Base-by-base conservation (phyloP, 495 filamentous ascomycete genomes). In the Podospora didyma region DNA sequence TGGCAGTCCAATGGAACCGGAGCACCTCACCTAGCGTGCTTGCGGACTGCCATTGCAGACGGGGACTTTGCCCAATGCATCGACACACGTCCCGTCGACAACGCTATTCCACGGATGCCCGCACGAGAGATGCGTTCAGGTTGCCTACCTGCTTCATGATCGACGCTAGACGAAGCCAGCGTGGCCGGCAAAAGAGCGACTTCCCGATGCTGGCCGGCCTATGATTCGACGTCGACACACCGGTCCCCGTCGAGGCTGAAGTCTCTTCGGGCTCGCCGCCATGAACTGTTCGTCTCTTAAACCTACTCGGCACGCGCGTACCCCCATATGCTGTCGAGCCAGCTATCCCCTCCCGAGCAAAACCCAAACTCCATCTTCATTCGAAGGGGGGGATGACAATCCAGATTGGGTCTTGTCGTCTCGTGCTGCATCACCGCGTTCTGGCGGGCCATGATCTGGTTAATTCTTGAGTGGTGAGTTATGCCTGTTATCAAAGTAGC, bases 11-110 rank as follows among this genome's bases (percentile, higher is more conserved):
- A 60, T 60, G 16, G 16, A 10, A 7, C 34, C 14, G 47, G 54
- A 57, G 46, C 48, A 34, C 39, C 41, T n/a, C n/a, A n/a, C n/a
- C n/a, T n/a, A n/a, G n/a, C n/a, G n/a, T 63, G 56, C 62, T 56
- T 45, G 34, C 24, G 22, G 42, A 37, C 54, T 61, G 51, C 48
- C 52, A 56, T 62, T 56, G 44, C 52, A 53, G 59, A 21, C 59
- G 39, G 50, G 20, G n/a, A 42, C 12, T 42, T 42, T 17, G n/a
- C 39, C 14, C 39, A 42, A 16, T 5, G 12, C 39, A 14, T 17
- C 9, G 39, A 42, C 39, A 17, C n/a, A 7, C 39, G 12, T 14
- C n/a, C 24, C 3, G 47, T 49, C 24, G 20, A 26, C 47, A 31
- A 34, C 12, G 10, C 21, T 7, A 47, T 31, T 4, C 24, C 9